Percentiles rank a stretch among this genome's conserved stretches.
Evolutionary conservation across 164 flowering plant genomes (phyloP).

Genomic region (Malania oleifera): DNA sequence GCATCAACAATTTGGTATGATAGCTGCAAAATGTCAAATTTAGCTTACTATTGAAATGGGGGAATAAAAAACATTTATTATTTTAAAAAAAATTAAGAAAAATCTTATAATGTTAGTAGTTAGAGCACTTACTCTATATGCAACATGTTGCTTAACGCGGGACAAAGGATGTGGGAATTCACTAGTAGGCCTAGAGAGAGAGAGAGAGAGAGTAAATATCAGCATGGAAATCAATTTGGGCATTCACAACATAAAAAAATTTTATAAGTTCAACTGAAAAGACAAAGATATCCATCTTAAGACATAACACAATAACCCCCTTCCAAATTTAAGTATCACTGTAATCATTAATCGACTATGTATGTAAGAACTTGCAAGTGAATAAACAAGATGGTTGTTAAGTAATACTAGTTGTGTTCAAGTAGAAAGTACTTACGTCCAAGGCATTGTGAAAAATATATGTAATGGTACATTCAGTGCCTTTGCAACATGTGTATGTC

Average conservation of each 20-base stretch:
- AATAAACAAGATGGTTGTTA: not conserved
- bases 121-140: conserved; percentile 30
- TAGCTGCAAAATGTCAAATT: conserved; percentile 20
- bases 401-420: not conserved
- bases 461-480: conserved; percentile 35
- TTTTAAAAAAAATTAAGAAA: not conserved
- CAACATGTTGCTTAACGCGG: conserved; percentile 32
- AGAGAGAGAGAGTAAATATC: not conserved
- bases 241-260: no score
- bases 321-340: not conserved
- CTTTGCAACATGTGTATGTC: conserved; percentile 41
- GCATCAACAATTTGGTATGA: conserved; percentile 40
- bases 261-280: no score
- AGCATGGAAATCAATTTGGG: conserved; percentile 3
- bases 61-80: no score
- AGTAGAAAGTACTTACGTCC: conserved; percentile 33
- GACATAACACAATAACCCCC: not conserved
- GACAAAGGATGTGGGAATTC: conserved; percentile 45
- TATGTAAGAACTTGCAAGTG: not conserved
- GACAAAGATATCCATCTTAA: no score
- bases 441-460: conserved; percentile 40
- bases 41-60: no score
- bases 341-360: not conserved
- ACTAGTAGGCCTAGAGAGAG: conserved; percentile 27
- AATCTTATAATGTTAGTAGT: not conserved